A percentile compares a stretch with the other conserved stretches of the same genome.
phyloP scores from a whole-genome alignment of 192 early-diverging fungal genomes.

The Rhizoclosmatium globosum region DNA sequence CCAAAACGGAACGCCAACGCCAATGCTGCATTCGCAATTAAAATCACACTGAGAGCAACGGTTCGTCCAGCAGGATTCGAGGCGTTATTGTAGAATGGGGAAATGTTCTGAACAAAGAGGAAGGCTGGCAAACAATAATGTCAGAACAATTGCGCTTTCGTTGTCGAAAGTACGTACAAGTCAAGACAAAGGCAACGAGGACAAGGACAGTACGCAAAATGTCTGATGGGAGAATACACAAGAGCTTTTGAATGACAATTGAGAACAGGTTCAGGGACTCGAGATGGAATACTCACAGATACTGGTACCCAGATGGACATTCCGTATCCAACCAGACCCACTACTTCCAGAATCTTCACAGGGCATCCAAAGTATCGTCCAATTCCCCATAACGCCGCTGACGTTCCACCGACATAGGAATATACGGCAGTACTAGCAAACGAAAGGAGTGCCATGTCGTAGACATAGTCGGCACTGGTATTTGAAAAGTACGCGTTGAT shows the following conservation, averaged over 20 bases:
- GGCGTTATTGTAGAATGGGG: constrained; percentile 33
- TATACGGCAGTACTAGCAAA: constrained; percentile 87
- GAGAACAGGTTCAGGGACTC: not conserved
- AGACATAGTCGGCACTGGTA: constrained; percentile 17
- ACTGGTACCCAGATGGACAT: constrained; percentile 94
- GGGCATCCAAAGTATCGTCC: constrained; percentile 88
- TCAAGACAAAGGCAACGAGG: constrained; percentile 74
- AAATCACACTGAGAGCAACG: constrained; percentile 40
- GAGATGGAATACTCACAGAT: constrained; percentile 60
- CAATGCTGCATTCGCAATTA: constrained; percentile 41
- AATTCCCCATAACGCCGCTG: constrained; percentile 79
- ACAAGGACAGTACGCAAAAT: constrained; percentile 86
- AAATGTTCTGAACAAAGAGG: constrained; percentile 47
- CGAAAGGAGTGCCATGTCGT: constrained; percentile 71
- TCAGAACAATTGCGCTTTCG: not conserved
- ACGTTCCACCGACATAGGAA: constrained; percentile 75
- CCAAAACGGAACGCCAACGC: constrained; percentile 81
- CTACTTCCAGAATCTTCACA: constrained; percentile 80
- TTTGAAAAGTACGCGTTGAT: constrained; percentile 69
- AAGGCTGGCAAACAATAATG: constrained; percentile 30
- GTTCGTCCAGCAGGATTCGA: constrained; percentile 43
- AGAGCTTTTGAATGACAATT: constrained; percentile 50
- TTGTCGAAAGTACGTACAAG: constrained; percentile 56
- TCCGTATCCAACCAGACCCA: constrained; percentile 91
- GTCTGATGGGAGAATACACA: constrained; percentile 85